These are phyloP conservation scores for Pythium utonaiense DNA, from an alignment of 352 stramenopile species.

Conservation along the genomic window DNA sequence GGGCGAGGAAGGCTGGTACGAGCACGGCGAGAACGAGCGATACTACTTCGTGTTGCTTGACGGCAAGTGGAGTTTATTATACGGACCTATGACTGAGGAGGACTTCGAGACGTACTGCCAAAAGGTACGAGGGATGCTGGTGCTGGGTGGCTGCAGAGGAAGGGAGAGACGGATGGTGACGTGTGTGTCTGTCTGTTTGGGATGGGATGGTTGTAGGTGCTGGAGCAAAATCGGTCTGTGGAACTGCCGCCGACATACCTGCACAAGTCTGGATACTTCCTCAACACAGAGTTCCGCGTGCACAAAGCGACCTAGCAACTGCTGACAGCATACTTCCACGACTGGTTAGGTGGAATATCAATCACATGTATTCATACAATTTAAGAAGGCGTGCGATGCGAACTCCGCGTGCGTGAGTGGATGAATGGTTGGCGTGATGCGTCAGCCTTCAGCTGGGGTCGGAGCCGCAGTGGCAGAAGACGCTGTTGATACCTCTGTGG, in stretches of 20 bases:
- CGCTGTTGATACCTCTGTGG: background rate
- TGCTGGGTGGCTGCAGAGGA: background rate
- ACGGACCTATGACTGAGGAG: constrained; percentile 81
- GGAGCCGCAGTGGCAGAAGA: background rate
- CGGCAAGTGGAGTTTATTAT: constrained; percentile 83
- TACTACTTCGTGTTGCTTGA: constrained; percentile 86
- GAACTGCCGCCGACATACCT: constrained; percentile 77
- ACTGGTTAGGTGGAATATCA: background rate
- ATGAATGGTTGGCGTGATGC: background rate
- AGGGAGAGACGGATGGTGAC: background rate
- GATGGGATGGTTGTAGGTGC: constrained; percentile 37
- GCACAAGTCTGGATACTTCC: constrained; percentile 77
- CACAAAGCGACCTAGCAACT: constrained; percentile 31
- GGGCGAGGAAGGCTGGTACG: constrained; percentile 86
- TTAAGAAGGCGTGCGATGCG: too few species aligned
- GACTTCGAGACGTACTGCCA: constrained; percentile 76
- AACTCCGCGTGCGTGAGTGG: too few species aligned
- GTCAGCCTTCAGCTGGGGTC: background rate
- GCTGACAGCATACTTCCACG: background rate
- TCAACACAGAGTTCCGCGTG: constrained; percentile 66
- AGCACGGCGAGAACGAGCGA: constrained; percentile 82
- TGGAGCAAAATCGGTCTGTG: constrained; percentile 58
- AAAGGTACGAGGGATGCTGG: constrained; percentile 36
- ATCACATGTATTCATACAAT: constrained; percentile 16
- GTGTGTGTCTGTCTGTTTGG: background rate